Conservation (phyloP, 1,139 yeast species). For the Diutina ranongensis region DNA sequence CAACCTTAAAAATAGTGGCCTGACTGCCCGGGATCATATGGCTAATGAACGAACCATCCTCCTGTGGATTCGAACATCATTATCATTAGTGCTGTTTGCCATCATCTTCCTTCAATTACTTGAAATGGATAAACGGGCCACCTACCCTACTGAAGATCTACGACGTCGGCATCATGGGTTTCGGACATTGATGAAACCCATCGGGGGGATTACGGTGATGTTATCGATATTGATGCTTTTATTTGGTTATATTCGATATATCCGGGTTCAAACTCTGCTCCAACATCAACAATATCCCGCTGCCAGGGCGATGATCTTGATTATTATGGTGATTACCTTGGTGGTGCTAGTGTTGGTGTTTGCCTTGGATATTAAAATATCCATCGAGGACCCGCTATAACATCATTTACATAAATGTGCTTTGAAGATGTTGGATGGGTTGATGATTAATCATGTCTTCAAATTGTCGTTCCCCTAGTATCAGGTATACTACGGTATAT, state of each 20-base stretch:
- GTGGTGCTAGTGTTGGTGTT: neutral
- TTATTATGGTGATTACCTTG: neutral
- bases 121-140: neutral
- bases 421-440: neutral
- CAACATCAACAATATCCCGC: neutral
- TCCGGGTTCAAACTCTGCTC: neutral
- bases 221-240: neutral
- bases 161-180: neutral
- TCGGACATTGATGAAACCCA: neutral
- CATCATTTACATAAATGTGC: neutral
- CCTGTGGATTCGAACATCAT: neutral
- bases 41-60: constrained; percentile 5
- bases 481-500: neutral
- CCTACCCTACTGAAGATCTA: too few relatives aligned
- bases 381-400: constrained; percentile 13
- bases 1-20: neutral
- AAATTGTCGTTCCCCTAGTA: constrained; percentile 2
- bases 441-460: neutral
- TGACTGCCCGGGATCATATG: constrained; percentile 4
- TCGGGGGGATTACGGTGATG: neutral
- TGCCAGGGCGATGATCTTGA: neutral
- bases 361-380: constrained; percentile 6
- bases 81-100: constrained; percentile 1
- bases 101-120: neutral
- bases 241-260: neutral